A percentile compares a stretch with the other conserved stretches of the same genome.
Conservation (phyloP, 2,329 filamentous ascomycete genomes). For the Blastomyces emzantsi region DNA sequence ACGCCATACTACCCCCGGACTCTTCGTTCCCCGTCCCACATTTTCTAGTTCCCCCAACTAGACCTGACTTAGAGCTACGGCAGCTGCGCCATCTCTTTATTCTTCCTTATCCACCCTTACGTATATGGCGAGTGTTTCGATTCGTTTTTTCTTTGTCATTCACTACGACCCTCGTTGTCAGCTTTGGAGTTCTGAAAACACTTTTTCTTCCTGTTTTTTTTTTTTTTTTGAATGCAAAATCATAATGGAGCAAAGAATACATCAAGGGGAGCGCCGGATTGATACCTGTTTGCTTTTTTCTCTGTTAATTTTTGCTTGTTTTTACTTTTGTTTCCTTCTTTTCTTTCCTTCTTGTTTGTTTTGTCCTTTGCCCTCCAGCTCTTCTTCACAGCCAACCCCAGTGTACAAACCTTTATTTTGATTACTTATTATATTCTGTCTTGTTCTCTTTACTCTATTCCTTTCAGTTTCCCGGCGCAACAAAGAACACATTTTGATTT, state of each 20-base stretch:
- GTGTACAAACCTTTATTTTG: constrained; percentile 1
- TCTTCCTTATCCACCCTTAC: neutral
- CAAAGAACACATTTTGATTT: neutral
- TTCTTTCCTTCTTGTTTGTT: neutral
- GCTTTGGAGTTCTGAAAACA: neutral
- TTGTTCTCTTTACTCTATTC: neutral
- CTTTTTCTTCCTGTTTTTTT: neutral
- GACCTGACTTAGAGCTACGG: neutral
- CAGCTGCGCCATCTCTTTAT: constrained; percentile 4
- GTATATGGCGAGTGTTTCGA: neutral
- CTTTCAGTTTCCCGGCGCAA: neutral
- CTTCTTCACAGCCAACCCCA: neutral
- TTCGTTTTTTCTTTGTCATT: neutral
- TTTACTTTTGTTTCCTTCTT: constrained; percentile 9
- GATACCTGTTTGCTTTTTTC: constrained; percentile 19
- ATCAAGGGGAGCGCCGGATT: neutral
- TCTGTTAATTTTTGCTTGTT: constrained; percentile 13
- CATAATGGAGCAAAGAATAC: constrained; percentile 1
- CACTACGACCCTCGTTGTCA: neutral
- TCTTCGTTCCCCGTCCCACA: constrained; percentile 5
- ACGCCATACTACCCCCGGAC: neutral
- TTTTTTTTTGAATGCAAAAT: neutral
- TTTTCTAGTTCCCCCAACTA: constrained; percentile 4
- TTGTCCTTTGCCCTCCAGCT: no score
- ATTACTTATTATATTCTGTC: neutral